Percentiles rank a stretch among this genome's conserved stretches.
Conservation (phyloP, 1,139 yeast species). For the Hansenula sp. region DNA sequence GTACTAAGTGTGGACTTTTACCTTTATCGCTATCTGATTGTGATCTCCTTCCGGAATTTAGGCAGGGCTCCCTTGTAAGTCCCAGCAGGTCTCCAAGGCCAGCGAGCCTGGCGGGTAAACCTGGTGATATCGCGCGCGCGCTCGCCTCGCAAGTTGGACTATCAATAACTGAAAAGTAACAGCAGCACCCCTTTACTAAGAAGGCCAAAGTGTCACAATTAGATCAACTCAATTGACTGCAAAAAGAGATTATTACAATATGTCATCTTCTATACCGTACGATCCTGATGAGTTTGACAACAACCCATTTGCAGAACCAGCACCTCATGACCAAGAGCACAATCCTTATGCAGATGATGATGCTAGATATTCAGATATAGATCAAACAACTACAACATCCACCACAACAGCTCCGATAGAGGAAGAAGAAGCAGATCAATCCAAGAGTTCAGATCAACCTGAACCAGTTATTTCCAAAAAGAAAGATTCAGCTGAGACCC, state of each 20-base stretch:
- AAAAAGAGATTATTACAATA: slow-evolving; percentile 13
- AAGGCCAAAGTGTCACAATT: too few species aligned
- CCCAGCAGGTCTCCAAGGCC: too few species aligned
- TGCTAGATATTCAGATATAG: neutral
- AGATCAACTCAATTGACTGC: neutral
- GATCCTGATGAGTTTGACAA: slow-evolving; percentile 67
- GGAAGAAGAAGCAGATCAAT: neutral
- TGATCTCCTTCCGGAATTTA: too few species aligned
- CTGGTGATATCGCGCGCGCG: too few species aligned
- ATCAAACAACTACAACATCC: neutral
- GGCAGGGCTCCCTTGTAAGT: neutral
- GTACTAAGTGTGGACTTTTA: too few species aligned
- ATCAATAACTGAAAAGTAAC: neutral
- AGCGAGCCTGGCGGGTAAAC: too few species aligned
- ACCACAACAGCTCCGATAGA: neutral
- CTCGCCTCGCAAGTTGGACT: too few species aligned
- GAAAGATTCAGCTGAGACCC: neutral
- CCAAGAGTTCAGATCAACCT: neutral
- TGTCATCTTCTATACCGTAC: slow-evolving; percentile 55
- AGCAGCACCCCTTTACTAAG: slow-evolving; percentile 1
- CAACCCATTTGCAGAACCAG: slow-evolving; percentile 52
- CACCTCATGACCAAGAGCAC: slow-evolving; percentile 2
- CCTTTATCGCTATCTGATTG: neutral
- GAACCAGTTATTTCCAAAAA: neutral
- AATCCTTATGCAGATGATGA: neutral